A percentile compares a stretch with the other conserved stretches of the same genome.
Conservation (phyloP, 208 protist species). For the Crithidia expoeki region DNA sequence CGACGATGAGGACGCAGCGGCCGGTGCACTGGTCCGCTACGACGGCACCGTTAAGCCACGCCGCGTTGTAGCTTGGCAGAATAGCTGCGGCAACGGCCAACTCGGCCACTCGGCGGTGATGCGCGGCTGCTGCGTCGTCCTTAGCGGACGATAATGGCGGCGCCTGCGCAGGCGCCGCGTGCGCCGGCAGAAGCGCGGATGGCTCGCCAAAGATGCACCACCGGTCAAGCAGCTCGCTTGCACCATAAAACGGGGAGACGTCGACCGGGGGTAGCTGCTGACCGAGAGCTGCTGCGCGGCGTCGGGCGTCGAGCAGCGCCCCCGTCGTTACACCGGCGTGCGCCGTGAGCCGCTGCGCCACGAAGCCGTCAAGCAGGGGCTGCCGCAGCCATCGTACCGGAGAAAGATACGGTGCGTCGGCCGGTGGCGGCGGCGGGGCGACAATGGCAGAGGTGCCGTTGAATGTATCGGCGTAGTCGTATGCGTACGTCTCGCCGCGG, state of each 20-base stretch:
- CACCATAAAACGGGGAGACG: conserved; percentile 71
- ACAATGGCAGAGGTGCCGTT: not conserved
- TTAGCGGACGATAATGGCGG: too few relatives aligned
- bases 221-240: conserved; percentile 51
- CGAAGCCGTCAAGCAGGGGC: conserved; percentile 68
- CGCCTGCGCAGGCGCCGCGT: too few relatives aligned
- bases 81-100: conserved; percentile 50
- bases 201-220: conserved; percentile 76
- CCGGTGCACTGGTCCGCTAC: conserved; percentile 43
- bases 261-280: conserved; percentile 45
- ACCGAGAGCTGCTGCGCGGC: conserved; percentile 31
- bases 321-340: conserved; percentile 50
- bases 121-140: conserved; percentile 3
- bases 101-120: conserved; percentile 39
- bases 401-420: conserved; percentile 4
- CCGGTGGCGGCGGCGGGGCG: conserved; percentile 2
- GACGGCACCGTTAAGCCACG: conserved; percentile 70
- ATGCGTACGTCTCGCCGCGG: conserved; percentile 47
- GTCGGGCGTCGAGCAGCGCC: conserved; percentile 38
- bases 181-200: conserved; percentile 11
- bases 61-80: conserved; percentile 40
- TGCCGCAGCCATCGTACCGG: conserved; percentile 63
- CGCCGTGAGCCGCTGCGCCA: conserved; percentile 59
- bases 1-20: conserved; percentile 53
- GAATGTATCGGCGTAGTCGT: conserved; percentile 15